Percentiles rank a stretch among this genome's conserved stretches.
These are phyloP conservation scores for Fusarium cicatricum DNA, from an alignment of 2,329 filamentous ascomycete species.

Conservation along the genomic window DNA sequence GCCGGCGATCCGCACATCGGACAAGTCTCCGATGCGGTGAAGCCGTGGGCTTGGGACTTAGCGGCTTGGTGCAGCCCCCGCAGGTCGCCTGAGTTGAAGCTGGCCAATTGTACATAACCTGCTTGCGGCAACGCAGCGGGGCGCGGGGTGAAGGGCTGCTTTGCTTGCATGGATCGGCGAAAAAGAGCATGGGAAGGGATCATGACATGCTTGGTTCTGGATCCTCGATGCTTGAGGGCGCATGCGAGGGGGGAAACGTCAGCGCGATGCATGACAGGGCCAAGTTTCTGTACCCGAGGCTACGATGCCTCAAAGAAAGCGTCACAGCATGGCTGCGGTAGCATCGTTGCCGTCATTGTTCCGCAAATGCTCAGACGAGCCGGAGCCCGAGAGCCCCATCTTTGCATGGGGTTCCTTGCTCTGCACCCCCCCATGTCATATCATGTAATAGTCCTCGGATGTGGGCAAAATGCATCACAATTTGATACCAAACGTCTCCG, in stretches of 20 bases:
- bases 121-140: conserved; percentile 29
- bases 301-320: background rate
- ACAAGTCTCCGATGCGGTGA: conserved; percentile 29
- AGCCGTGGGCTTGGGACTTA: conserved; percentile 13
- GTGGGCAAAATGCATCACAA: background rate
- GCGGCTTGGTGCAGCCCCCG: conserved; percentile 31
- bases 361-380: background rate
- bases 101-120: conserved; percentile 24
- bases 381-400: background rate
- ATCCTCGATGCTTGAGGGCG: conserved; percentile 1
- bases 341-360: background rate
- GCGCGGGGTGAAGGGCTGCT: conserved; percentile 26
- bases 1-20: conserved; percentile 19
- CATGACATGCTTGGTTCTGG: conserved; percentile 14
- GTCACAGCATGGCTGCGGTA: background rate
- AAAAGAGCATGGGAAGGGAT: conserved; percentile 25
- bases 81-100: conserved; percentile 37
- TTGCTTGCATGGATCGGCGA: conserved; percentile 30
- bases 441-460: background rate
- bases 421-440: background rate
- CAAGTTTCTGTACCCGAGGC: background rate
- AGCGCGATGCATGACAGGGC: background rate
- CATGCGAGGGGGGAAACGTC: background rate
- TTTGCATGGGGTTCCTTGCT: conserved; percentile 3
- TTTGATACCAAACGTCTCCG: background rate